These are phyloP conservation scores for Nicotiana noctiflora DNA, from an alignment of 257 asterid genomes.

Conservation along the genomic window DNA sequence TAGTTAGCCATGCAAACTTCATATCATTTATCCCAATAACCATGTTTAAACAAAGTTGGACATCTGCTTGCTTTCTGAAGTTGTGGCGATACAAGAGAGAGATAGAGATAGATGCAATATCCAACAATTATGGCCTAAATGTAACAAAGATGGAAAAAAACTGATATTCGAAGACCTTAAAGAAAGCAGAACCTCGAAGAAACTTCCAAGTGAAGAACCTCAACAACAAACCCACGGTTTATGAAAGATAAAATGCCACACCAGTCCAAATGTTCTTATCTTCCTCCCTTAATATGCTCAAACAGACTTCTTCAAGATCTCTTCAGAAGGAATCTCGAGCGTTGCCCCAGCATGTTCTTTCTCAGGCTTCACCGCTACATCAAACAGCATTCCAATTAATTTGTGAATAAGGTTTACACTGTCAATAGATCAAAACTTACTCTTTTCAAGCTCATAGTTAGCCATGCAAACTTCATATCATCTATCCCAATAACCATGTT, in stretches of 20 bases:
- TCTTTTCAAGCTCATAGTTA: not conserved
- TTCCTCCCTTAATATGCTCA: slow-evolving; percentile 7
- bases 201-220: not conserved
- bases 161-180: not conserved
- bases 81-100: not conserved
- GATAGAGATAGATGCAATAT: not conserved
- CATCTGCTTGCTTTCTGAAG: not conserved
- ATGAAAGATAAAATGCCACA: not conserved
- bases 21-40: not conserved
- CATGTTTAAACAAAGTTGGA: not conserved
- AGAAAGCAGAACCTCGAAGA: not conserved
- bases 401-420: not conserved
- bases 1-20: not conserved
- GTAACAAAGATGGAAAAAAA: not conserved
- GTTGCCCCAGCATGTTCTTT: slow-evolving; percentile 80
- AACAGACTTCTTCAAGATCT: slow-evolving; percentile 45
- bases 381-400: not conserved
- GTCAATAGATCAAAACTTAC: not conserved
- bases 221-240: not conserved
- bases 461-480: not conserved
- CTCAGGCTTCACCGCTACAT: slow-evolving; percentile 74
- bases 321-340: slow-evolving; percentile 81
- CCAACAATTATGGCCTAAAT: not conserved
- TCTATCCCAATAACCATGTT: not conserved
- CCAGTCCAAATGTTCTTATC: not conserved